phyloP scores from a whole-genome alignment of 768 basidiomycete species.

The Sarcodon aspratus region DNA sequence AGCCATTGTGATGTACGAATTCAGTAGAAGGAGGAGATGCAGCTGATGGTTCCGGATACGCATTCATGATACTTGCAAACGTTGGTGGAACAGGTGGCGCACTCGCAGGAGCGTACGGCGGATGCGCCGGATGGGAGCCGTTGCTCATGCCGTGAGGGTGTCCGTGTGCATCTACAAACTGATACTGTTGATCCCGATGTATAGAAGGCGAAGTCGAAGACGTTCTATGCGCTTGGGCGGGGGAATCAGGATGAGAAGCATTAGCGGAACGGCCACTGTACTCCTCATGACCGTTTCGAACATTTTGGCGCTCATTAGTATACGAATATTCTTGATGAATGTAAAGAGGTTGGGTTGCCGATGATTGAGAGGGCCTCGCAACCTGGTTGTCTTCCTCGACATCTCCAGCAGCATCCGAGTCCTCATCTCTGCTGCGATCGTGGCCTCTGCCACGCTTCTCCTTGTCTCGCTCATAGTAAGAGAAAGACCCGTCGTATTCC shows the following conservation, averaged over 20 bases:
- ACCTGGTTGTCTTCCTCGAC: not conserved
- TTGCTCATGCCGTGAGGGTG: slow-evolving; percentile 14
- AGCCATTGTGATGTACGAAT: slow-evolving; percentile 18
- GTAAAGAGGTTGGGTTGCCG: not conserved
- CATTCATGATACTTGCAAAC: slow-evolving; percentile 63
- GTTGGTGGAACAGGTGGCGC: slow-evolving; percentile 34
- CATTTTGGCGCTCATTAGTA: slow-evolving; percentile 2
- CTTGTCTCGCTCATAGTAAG: slow-evolving; percentile 7
- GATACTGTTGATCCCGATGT: slow-evolving; percentile 10
- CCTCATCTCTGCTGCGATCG: slow-evolving; percentile 21
- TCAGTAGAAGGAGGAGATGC: slow-evolving; percentile 15
- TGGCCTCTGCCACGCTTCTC: slow-evolving; percentile 13
- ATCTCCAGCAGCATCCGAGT: slow-evolving; percentile 1
- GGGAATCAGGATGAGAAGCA: slow-evolving; percentile 1
- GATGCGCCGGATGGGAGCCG: slow-evolving; percentile 13
- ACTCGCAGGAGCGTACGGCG: slow-evolving; percentile 9
- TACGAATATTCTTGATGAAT: not conserved
- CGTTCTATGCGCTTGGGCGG: slow-evolving; percentile 5
- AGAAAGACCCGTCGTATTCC: slow-evolving; percentile 42
- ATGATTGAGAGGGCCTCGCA: not conserved
- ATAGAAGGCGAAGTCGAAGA: slow-evolving; percentile 16
- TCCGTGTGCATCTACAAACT: slow-evolving; percentile 3
- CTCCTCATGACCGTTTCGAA: slow-evolving; percentile 24
- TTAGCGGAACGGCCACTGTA: not conserved
- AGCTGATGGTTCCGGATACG: slow-evolving; percentile 34